Base-by-base conservation (phyloP, 257 asterid genomes). In the Solanum okadae region DNA sequence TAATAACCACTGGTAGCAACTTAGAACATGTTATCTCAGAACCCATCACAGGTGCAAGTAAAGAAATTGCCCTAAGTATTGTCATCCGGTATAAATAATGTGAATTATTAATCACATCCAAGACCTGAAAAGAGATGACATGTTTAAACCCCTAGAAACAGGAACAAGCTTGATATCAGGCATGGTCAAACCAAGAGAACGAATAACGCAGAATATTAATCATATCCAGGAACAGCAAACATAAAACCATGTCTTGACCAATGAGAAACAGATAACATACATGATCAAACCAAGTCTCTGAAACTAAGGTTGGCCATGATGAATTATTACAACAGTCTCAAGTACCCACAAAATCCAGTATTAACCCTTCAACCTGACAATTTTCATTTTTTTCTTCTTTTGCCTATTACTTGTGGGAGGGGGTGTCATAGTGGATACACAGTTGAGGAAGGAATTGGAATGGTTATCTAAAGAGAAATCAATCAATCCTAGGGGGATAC, bases 41-140 rank as follows among this genome's bases (percentile, higher is more conserved):
- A 67, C 98, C 98, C 99, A 95, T 91, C 86, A 96, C 99, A n/a
- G 98, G 98, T 61, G 98, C 98, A 88, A 96, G 98, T 71, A 95
- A 91, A 7, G 96, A 94, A 89, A 96, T 92, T 76, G 98, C 94
- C 63, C 91, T 94, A 89, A 96, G 96, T 88, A 96, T 92, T 2
- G 96, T 94, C 98, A 96, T 94, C 63, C 98, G 92, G 42, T 95
- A 95, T 89, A 96, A 89, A 89, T 96, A 96, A 87, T 96, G 98
- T n/a, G 98, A 94, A 84, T 91, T 93, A 87, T 68, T 92, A 75
- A 91, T 91, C 96, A 95, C 93, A 71, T 92, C 97, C 93, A 96
- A 87, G 27, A 95, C 98, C 98, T 94, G 93, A 89, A 87, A 37
- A 65, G 10, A 65, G 5, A 33, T 6, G 38, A 38, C 29, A 65